Evolutionary conservation across 352 stramenopile genomes (phyloP), one percentile per base, ranked within the genome.

Genomic region (Achlya hypogyna): DNA sequence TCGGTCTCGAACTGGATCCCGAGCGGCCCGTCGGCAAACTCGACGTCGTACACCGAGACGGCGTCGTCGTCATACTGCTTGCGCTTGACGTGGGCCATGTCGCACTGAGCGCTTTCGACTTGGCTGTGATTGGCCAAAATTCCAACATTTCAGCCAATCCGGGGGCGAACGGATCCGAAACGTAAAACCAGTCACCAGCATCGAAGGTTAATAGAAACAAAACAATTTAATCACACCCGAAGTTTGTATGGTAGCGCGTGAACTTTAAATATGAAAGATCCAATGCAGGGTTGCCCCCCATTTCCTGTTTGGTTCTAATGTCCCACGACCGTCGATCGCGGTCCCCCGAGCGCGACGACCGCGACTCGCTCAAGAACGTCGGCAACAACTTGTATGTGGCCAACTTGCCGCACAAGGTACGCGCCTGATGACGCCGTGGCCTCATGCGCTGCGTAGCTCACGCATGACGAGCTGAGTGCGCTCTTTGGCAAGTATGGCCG

Each of bases 311-410:
- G 16, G 25, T 27, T 1, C 49, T 8, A 10, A 56, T 56, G 49
- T 56, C 49, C 49, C n/a, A 10, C 2, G 38, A 45, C 38, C 38
- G 38, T 45, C 38, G 38, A 45, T 45, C 38, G 38, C 38, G 38
- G 38, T n/a, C 38, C 12, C 38, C 14, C 12, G 14, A 10, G 38
- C 49, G 49, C 2, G 49, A 56, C 12, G 12, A n/a, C 49, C 16
- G 25, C 49, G 25, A 31, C 20, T 10, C n/a, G 49, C 49, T n/a
- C 25, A 56, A 31, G 5, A 92, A 92, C 74, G 78, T 78, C 1
- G 84, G 84, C 69, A 92, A 92, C 75, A 90, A 89, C 66, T 69
- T 92, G 62, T 92, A 92, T 52, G 79, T 91, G 18, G 84, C 84
- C 43, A 89, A 89, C 65, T 64, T 93, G 29, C 67, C 82, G 14